Conservation (phyloP, 768 basidiomycete genomes). For the Psilocybe subaeruginosa region DNA sequence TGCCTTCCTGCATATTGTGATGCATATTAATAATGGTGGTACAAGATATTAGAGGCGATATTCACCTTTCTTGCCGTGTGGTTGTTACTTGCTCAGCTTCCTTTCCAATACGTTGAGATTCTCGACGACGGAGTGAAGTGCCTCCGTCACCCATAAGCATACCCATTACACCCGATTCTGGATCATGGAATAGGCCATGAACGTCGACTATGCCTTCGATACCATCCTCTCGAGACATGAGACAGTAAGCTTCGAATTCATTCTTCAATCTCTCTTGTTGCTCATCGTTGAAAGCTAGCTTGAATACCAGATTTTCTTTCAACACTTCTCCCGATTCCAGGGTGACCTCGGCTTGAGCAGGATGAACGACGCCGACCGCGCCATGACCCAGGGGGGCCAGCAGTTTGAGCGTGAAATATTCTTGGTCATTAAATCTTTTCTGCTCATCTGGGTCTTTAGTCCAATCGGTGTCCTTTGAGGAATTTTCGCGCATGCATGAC, state of each 20-base stretch:
- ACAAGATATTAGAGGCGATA: neutral
- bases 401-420: too few relatives aligned
- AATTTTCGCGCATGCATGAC: neutral
- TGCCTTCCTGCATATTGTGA: conserved; percentile 8
- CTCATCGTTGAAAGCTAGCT: neutral
- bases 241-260: conserved; percentile 20
- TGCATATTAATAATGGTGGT: neutral
- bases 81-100: neutral
- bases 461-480: too few relatives aligned
- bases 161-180: conserved; percentile 7
- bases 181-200: conserved; percentile 18
- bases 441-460: neutral
- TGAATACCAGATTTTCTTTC: too few relatives aligned
- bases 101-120: neutral
- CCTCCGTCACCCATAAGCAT: conserved; percentile 21
- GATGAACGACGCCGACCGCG: too few relatives aligned
- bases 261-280: conserved; percentile 15
- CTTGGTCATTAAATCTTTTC: neutral
- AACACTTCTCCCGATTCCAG: too few relatives aligned
- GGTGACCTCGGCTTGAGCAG: too few relatives aligned
- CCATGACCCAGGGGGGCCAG: too few relatives aligned
- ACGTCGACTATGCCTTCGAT: conserved; percentile 18
- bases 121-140: neutral
- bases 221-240: conserved; percentile 5
- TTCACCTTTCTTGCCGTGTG: neutral